Percentiles rank a stretch among this genome's conserved stretches.
These are phyloP conservation scores for Saccharomyces jurei DNA, from an alignment of 805 yeast species.

Conservation along the genomic window DNA sequence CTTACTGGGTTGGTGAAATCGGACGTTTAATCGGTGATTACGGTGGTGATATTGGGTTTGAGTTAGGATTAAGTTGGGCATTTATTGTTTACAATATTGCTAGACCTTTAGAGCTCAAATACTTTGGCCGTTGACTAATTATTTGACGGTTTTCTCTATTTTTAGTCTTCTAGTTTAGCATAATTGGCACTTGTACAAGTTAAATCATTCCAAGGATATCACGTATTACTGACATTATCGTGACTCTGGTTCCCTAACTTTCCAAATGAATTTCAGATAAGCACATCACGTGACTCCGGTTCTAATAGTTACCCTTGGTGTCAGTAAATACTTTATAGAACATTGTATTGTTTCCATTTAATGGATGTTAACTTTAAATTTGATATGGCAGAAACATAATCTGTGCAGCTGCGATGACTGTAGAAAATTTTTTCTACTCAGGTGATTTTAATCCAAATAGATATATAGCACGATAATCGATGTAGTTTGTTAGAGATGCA, in stretches of 20 bases:
- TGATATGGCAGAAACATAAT: background rate
- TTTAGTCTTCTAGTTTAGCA: background rate
- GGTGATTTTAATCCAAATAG: too few relatives aligned
- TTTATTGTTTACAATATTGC: constrained; percentile 49
- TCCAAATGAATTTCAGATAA: background rate
- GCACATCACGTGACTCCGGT: background rate
- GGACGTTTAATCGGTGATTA: constrained; percentile 50
- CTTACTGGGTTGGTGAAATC: constrained; percentile 72
- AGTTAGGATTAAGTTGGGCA: constrained; percentile 60
- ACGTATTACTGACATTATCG: background rate
- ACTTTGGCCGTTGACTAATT: constrained; percentile 34
- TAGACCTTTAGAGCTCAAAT: constrained; percentile 62
- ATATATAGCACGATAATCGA: too few relatives aligned
- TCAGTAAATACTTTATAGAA: background rate
- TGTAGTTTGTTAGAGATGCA: too few relatives aligned
- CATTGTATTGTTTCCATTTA: background rate
- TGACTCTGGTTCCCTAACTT: background rate
- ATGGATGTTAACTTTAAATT: background rate
- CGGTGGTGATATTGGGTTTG: constrained; percentile 88
- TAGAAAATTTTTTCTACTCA: too few relatives aligned
- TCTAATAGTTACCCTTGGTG: background rate
- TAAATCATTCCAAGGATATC: background rate
- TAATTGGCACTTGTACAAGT: background rate
- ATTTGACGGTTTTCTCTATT: background rate
- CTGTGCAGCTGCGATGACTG: too few relatives aligned